Evolutionary conservation across 805 yeast genomes (phyloP), one percentile per base, ranked within the genome.

Genomic region (Ogataea trehalophila): DNA sequence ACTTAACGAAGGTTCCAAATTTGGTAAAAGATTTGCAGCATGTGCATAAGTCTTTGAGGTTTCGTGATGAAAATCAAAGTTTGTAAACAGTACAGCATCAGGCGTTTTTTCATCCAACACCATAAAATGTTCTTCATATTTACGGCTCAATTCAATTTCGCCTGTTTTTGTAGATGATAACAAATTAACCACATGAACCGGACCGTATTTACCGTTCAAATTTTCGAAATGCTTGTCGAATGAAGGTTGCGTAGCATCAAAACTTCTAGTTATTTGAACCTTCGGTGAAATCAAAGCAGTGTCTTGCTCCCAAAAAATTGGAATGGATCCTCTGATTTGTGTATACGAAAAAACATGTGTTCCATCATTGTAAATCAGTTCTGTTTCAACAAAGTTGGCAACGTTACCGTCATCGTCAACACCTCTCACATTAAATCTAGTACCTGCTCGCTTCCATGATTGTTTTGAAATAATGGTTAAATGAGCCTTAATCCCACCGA

Each of bases 231-330:
- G 99, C 44, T 79, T 77, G 52, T 85, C 83, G 60, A 92, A 92
- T 1, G 91, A 80, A 0, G 96, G 95, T 60, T 88, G 95, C 0
- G 98, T 83, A 1, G 98, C 98, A 55, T 90, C 98, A 39, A 79
- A 68, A 2, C 97, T 87, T 58, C 99, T 75, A 0, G 97, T 90
- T 13, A 94, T 76, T 38, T 85, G 85, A 43, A 92, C 90, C 61
- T 91, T 94, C 20, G 97, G 96, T 52, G 87, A 83, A n/a, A 94
- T 79, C 51, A 92, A 69, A 3, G 95, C 87, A 1, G 95, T 81
- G 59, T 91, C 97, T 66, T 94, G 99, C 64, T 94, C 99, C 99
- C 99, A 94, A 60, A 94, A 94, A 1, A 92, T 76, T 0, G 99
- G 99, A 4, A 94, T 91, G 17, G 95, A 85, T 11, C 99, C 99